phyloP scores from a whole-genome alignment of 345 rosid genomes.

The Gossypium anomalum region DNA sequence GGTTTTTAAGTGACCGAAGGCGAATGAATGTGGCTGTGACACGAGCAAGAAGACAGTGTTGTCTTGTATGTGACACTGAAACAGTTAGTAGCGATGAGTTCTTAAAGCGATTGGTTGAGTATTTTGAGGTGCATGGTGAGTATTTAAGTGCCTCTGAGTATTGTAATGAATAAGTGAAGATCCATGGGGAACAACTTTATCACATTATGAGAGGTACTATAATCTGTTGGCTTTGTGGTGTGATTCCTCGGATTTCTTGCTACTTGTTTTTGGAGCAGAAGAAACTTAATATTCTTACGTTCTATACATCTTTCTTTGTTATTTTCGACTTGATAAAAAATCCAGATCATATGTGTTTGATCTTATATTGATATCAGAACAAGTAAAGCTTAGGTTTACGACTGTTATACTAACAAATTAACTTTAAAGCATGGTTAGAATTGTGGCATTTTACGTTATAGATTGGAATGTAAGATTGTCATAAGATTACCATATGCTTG shows the following conservation, averaged over 20 bases:
- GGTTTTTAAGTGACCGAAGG: conserved; percentile 76
- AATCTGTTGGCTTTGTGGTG: background rate
- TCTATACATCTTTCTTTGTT: background rate
- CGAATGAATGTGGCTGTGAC: conserved; percentile 97
- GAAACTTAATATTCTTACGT: background rate
- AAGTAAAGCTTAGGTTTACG: background rate
- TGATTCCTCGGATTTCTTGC: background rate
- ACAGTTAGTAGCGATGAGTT: conserved; percentile 69
- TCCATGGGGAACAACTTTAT: background rate
- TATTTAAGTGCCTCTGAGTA: conserved; percentile 91
- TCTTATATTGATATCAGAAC: background rate
- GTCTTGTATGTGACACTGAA: conserved; percentile 84
- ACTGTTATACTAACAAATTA: background rate
- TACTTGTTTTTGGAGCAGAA: background rate
- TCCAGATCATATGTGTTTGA: background rate
- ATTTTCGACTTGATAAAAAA: background rate
- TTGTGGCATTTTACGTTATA: too few species aligned
- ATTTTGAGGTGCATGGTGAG: conserved; percentile 89
- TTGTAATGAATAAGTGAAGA: conserved; percentile 29
- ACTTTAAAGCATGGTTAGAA: background rate
- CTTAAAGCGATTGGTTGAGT: conserved; percentile 70
- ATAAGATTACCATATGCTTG: too few species aligned
- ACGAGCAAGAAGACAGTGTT: conserved; percentile 87
- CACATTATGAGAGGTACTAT: conserved; percentile 4
- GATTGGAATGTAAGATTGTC: too few species aligned